Percentiles rank a stretch among this genome's conserved stretches.
phyloP scores from a whole-genome alignment of 805 yeast genomes.

The Ogataea chonburiensis region DNA sequence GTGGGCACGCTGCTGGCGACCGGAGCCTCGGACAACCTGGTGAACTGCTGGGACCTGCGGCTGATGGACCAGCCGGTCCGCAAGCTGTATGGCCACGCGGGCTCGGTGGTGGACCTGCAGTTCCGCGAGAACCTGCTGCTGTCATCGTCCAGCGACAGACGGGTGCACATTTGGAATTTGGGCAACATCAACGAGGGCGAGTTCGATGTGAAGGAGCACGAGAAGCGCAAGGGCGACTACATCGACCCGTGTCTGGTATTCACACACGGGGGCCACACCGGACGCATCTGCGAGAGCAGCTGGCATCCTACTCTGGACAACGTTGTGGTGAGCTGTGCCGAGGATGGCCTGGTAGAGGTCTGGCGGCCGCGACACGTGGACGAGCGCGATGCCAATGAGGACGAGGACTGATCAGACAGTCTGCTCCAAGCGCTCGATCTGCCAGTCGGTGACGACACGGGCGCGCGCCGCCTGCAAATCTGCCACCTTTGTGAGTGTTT shows the following conservation, averaged over 20 bases:
- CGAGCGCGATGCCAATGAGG: constrained; percentile 41
- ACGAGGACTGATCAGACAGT: constrained; percentile 30
- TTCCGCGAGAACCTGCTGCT: constrained; percentile 51
- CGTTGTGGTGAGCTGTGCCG: constrained; percentile 66
- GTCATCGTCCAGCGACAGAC: constrained; percentile 62
- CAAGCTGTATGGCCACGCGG: constrained; percentile 64
- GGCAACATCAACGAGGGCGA: constrained; percentile 55
- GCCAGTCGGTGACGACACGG: constrained; percentile 36
- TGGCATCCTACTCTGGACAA: constrained; percentile 63
- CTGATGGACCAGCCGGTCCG: constrained; percentile 58
- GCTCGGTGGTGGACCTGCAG: constrained; percentile 52
- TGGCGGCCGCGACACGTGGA: constrained; percentile 65
- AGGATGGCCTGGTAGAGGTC: constrained; percentile 71
- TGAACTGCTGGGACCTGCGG: constrained; percentile 74
- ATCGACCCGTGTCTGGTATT: constrained; percentile 77
- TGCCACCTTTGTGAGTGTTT: constrained; percentile 21
- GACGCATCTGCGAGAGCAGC: constrained; percentile 61
- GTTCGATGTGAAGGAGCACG: constrained; percentile 50
- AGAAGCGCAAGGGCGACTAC: constrained; percentile 51
- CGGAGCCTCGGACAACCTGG: constrained; percentile 74
- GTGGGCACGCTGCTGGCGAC: constrained; percentile 61
- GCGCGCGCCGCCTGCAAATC: constrained; percentile 30
- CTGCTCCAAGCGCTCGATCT: constrained; percentile 37
- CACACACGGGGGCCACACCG: constrained; percentile 86
- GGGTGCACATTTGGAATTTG: constrained; percentile 76